These are phyloP conservation scores for Apiotrichum gracile DNA, from an alignment of 1,284 basidiomycete species.

Conservation along the genomic window DNA sequence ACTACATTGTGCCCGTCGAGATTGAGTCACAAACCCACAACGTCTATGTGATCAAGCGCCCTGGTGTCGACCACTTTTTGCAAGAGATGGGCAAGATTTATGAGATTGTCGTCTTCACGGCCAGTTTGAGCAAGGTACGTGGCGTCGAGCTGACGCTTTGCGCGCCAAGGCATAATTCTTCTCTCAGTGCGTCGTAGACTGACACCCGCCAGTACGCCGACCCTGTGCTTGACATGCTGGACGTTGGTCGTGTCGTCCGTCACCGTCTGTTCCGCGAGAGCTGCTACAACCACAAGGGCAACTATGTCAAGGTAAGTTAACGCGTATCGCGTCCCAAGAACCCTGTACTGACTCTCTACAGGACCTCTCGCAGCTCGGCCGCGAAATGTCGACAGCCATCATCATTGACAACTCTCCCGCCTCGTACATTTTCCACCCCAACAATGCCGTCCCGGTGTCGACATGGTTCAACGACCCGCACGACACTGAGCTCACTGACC, in stretches of 20 bases:
- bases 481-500: conserved; percentile 91
- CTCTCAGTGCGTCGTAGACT: too few relatives aligned
- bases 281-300: conserved; percentile 98
- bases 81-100: conserved; percentile 96
- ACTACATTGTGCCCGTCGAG: conserved; percentile 98
- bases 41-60: conserved; percentile 97
- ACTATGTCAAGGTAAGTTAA: conserved; percentile 84
- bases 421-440: conserved; percentile 98
- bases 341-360: conserved; percentile 36
- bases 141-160: too few relatives aligned
- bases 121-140: conserved; percentile 74
- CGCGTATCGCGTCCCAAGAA: background rate
- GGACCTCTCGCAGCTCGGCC: conserved; percentile 94
- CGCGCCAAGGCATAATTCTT: too few relatives aligned
- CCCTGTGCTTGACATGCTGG: conserved; percentile 94
- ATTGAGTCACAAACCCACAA: conserved; percentile 98
- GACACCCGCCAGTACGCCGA: conserved; percentile 68
- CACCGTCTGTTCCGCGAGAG: conserved; percentile 96
- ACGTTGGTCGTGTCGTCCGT: conserved; percentile 84
- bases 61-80: conserved; percentile 94
- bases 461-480: conserved; percentile 99
- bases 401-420: conserved; percentile 99
- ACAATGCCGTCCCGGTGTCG: conserved; percentile 97
- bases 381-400: conserved; percentile 86
- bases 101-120: conserved; percentile 97